Evolutionary conservation across 106 monocot species (phyloP).

Genomic region (Gastrodia elata): DNA sequence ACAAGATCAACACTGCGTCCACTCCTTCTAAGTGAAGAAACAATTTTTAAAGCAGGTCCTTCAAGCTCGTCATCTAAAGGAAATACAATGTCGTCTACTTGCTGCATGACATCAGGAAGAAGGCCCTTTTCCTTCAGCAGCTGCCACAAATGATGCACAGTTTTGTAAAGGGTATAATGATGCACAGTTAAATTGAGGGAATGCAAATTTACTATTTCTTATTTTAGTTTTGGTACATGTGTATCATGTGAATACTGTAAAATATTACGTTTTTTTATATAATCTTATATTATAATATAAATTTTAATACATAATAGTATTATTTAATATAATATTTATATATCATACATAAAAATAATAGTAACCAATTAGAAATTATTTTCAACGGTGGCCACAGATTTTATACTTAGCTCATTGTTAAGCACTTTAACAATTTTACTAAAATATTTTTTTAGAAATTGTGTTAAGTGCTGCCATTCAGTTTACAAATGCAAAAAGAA

Average conservation of each 20-base stretch:
- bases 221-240: too few relatives aligned
- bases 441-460: constrained; percentile 32
- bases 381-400: too few relatives aligned
- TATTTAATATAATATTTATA: too few relatives aligned
- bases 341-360: too few relatives aligned
- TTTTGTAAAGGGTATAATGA: too few relatives aligned
- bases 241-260: too few relatives aligned
- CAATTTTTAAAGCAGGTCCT: constrained; percentile 74
- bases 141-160: constrained; percentile 18
- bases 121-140: constrained; percentile 90
- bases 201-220: not conserved
- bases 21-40: constrained; percentile 58
- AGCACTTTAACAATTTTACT: too few relatives aligned
- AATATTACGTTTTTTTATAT: too few relatives aligned
- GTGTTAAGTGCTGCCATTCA: constrained; percentile 43
- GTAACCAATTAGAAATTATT: too few relatives aligned
- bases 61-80: constrained; percentile 77
- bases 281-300: too few relatives aligned
- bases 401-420: too few relatives aligned
- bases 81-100: constrained; percentile 89
- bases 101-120: constrained; percentile 54
- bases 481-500: constrained; percentile 64
- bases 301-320: too few relatives aligned
- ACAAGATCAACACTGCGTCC: constrained; percentile 90
- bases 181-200: not conserved